phyloP scores from a whole-genome alignment of 2,329 filamentous ascomycete genomes.

The Sclerotinia spermophila region DNA sequence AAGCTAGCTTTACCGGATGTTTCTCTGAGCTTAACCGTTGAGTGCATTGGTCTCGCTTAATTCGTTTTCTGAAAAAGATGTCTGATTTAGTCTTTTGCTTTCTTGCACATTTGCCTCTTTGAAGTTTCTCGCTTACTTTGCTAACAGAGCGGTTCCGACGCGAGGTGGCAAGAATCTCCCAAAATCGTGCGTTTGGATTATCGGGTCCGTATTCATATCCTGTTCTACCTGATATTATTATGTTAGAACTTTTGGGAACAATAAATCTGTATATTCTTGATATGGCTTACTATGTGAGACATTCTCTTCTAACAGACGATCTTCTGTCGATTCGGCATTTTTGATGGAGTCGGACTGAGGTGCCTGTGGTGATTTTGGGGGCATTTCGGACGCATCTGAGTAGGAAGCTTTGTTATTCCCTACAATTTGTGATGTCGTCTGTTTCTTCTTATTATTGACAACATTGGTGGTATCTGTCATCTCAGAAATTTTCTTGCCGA shows the following conservation, averaged over 20 bases:
- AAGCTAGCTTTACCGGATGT: background rate
- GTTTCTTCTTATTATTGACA: background rate
- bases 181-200: background rate
- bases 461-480: background rate
- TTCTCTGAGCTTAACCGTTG: background rate
- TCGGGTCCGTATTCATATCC: background rate
- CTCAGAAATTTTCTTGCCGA: background rate
- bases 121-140: background rate
- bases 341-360: too few species aligned
- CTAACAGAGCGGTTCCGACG: background rate
- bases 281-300: too few species aligned
- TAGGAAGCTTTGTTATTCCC: rapidly evolving
- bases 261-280: rapidly evolving
- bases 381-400: background rate
- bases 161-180: background rate
- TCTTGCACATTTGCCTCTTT: rapidly evolving
- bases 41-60: rapidly evolving
- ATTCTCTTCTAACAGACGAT: background rate
- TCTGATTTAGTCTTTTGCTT: background rate
- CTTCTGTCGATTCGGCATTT: background rate
- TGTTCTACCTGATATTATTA: background rate
- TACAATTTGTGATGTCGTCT: background rate
- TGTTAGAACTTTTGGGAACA: background rate
- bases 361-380: background rate
- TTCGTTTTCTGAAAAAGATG: background rate